A percentile compares a stretch with the other conserved stretches of the same genome.
These are phyloP conservation scores for Moelleriella libera DNA, from an alignment of 2,329 filamentous ascomycete species.

Conservation along the genomic window DNA sequence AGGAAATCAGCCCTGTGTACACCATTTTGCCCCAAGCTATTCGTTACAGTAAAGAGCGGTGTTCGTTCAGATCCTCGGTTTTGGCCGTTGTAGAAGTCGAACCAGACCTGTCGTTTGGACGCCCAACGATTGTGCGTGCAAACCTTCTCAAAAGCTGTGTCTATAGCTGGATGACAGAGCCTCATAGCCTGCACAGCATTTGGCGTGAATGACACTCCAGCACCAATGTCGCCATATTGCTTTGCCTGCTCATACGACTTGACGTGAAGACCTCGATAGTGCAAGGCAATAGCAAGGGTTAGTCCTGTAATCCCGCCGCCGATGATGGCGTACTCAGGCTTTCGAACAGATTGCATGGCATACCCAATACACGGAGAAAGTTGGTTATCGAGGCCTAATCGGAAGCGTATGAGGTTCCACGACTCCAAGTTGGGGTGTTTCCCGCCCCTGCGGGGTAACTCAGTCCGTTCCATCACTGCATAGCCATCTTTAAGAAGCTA, in stretches of 20 bases:
- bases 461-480: too few species aligned
- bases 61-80: not conserved
- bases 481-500: too few species aligned
- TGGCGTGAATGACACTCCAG: conserved; percentile 36
- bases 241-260: conserved; percentile 31
- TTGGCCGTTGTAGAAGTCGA: conserved; percentile 7
- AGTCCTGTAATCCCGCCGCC: conserved; percentile 38
- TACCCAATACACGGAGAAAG: too few species aligned
- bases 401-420: too few species aligned
- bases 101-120: conserved; percentile 2
- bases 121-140: conserved; percentile 5
- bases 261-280: conserved; percentile 24
- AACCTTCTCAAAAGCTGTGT: conserved; percentile 12
- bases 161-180: conserved; percentile 20
- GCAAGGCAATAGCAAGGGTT: conserved; percentile 30
- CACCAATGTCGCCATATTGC: conserved; percentile 30
- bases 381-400: too few species aligned
- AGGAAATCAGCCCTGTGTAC: conserved; percentile 24
- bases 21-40: conserved; percentile 13
- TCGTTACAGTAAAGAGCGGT: conserved; percentile 1
- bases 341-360: not conserved
- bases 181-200: conserved; percentile 33
- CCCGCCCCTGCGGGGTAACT: too few species aligned
- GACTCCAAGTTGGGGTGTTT: too few species aligned
- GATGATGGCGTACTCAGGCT: conserved; percentile 25